Evolutionary conservation across 1,284 basidiomycete genomes (phyloP), one percentile per base, ranked within the genome.

Genomic region (Melampsora americana): DNA sequence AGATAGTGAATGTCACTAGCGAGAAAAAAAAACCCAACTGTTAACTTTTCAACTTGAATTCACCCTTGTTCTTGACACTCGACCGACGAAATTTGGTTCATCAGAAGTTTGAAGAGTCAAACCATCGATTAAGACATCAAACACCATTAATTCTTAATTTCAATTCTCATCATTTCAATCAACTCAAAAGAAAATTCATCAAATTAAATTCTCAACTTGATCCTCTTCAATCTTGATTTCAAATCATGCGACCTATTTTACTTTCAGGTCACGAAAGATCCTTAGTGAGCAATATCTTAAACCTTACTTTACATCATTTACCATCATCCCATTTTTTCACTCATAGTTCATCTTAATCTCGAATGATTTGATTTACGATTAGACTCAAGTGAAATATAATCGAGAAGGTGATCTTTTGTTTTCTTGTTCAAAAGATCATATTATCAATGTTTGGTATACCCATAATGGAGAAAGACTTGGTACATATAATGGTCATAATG

Each of bases 401-500:
- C 85, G 87, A 76, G 95, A 99, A 83, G 95, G 95, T 79, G 95
- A 99, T 84, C 86, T 99, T 16, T 87, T 99, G 75, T 98, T 99
- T 85, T 91, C 94, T 35, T 92, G 90, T 81, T 95, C 93, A 81
- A 99, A 99, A 87, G 95, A 99, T 84, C 88, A 91, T 81, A 84
- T 92, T 80, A 92, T 98, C 84, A 98, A 97, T 82, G 93, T 92
- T 67, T 97, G 95, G 94, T 98, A 89, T 85, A 91, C 95, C n/a
- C 93, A 96, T 82, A 99, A 99, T 82, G 96, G 96, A 79, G 95
- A 99, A 86, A 87, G 96, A 77, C 85, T 99, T 81, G 96, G 95
- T 66, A 99, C 96, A 75, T 98, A 97, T 83, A 90, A 93, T 74
- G 96, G 94, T 61, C 90, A 98, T 85, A 98, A 98, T 82, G 95